A percentile compares a stretch with the other conserved stretches of the same genome.
phyloP scores from a whole-genome alignment of 139 green algal genomes.

The Mesostigma viride region DNA sequence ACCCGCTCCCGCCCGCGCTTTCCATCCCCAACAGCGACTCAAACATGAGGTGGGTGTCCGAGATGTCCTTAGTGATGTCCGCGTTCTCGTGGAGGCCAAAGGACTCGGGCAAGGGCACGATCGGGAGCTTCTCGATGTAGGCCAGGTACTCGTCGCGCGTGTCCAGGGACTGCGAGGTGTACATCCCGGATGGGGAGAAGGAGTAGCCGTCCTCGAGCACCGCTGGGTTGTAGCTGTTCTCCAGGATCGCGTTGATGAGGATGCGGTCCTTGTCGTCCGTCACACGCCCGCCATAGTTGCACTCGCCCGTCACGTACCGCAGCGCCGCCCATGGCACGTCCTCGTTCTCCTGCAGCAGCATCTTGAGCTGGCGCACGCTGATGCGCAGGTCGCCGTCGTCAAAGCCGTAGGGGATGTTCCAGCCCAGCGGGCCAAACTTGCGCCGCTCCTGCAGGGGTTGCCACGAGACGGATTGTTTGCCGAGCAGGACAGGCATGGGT shows the following conservation, averaged over 20 bases:
- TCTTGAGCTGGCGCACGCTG: conserved; percentile 32
- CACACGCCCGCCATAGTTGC: conserved; percentile 40
- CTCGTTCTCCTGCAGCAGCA: conserved; percentile 32
- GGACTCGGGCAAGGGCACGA: conserved; percentile 25
- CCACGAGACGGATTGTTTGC: not conserved
- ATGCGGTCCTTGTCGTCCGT: conserved; percentile 40
- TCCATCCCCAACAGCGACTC: conserved; percentile 42
- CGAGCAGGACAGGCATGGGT: not conserved
- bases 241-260: conserved; percentile 31
- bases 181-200: conserved; percentile 41
- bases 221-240: conserved; percentile 13
- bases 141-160: conserved; percentile 32
- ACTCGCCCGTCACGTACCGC: conserved; percentile 36
- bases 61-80: conserved; percentile 41
- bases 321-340: conserved; percentile 31
- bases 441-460: conserved; percentile 36
- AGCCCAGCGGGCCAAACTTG: conserved; percentile 44
- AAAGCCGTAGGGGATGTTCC: conserved; percentile 37
- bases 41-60: conserved; percentile 52
- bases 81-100: conserved; percentile 41
- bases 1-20: conserved; percentile 10
- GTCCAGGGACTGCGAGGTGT: conserved; percentile 43
- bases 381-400: conserved; percentile 40
- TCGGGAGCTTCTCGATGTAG: conserved; percentile 26
- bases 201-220: conserved; percentile 29